phyloP scores from a whole-genome alignment of 345 rosid species.

The Cardamine resedifolia region DNA sequence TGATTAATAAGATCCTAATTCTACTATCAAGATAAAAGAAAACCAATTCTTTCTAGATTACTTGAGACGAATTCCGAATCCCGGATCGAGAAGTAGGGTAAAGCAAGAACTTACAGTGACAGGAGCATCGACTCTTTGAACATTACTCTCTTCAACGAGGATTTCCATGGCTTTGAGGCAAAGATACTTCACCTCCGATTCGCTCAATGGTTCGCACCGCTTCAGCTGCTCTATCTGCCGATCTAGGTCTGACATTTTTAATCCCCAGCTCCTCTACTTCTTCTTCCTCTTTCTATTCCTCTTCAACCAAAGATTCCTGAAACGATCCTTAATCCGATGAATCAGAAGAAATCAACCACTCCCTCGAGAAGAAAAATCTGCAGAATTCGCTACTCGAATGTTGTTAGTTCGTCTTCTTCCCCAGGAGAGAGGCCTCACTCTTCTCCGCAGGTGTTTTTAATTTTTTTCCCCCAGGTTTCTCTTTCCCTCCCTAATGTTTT shows the following conservation, averaged over 20 bases:
- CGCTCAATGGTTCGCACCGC: slow-evolving; percentile 91
- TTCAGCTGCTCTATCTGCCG: slow-evolving; percentile 94
- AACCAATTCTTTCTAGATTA: neutral
- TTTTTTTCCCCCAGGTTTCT: neutral
- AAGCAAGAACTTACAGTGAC: slow-evolving; percentile 62
- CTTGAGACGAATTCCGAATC: neutral
- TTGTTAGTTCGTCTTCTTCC: slow-evolving; percentile 30
- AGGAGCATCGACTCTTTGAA: slow-evolving; percentile 95
- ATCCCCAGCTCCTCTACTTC: neutral
- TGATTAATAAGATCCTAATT: neutral
- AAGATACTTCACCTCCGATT: slow-evolving; percentile 92
- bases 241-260: slow-evolving; percentile 92
- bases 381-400: slow-evolving; percentile 1
- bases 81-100: slow-evolving; percentile 27
- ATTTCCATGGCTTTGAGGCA: slow-evolving; percentile 97
- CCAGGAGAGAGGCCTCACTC: slow-evolving; percentile 30
- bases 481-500: slow-evolving; percentile 13
- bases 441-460: slow-evolving; percentile 20
- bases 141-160: slow-evolving; percentile 97
- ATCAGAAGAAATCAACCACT: neutral
- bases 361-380: neutral
- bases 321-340: neutral
- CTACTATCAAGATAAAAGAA: neutral
- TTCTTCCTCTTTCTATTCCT: neutral
- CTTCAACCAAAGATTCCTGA: neutral